Base-by-base conservation (phyloP, 2,329 filamentous ascomycete species). In the Colletotrichum viniferum region DNA sequence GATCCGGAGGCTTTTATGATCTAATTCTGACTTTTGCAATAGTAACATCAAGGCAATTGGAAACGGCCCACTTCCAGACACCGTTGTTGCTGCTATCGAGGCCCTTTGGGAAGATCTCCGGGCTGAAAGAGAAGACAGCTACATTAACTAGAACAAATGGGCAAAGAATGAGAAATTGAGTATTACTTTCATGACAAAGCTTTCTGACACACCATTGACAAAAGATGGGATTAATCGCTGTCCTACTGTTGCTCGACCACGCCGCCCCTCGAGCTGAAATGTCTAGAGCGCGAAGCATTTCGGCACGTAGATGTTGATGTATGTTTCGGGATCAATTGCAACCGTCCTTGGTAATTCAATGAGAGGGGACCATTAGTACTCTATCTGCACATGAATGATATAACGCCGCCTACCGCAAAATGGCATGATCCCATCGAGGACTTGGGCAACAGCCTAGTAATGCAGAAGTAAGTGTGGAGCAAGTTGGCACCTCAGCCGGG, bases 121-220 rank as follows among this genome's bases (percentile, higher is more conserved):
- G n/a, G 56, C 26, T n/a, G 16, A 60, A 60, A 60, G 30, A 60
- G 56, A 60, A 26, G 26, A 60, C 2, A 32, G 5, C 18, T n/a
- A 60, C 26, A 60, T 32, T 14, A 30, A 32, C 12, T 32, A 30
- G 30, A 3, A 30, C 8, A 32, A 16, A 32, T 18, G n/a, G 2
- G 8, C 26, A 58, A 30, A n/a, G 26, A 30, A 32, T n/a, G 38
- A 48, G 38, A 48, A n/a, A 48, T 48, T 48, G 9, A n/a, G 38
- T n/a, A 12, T 12, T 48, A n/a, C 9, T 1, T 48, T n/a, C 38
- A 3, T 48, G 1, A n/a, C 0, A n/a, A 48, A 10, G 18, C 3
- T 3, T 43, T n/a, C 38, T n/a, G 18, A 48, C 38, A 48, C 7
- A 48, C 5, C 2, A 48, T n/a, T n/a, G 1, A 48, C 38, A 48